Evolutionary conservation across 164 flowering plant genomes (phyloP), one percentile per base, ranked within the genome.

Genomic region (Sextonia rubra): DNA sequence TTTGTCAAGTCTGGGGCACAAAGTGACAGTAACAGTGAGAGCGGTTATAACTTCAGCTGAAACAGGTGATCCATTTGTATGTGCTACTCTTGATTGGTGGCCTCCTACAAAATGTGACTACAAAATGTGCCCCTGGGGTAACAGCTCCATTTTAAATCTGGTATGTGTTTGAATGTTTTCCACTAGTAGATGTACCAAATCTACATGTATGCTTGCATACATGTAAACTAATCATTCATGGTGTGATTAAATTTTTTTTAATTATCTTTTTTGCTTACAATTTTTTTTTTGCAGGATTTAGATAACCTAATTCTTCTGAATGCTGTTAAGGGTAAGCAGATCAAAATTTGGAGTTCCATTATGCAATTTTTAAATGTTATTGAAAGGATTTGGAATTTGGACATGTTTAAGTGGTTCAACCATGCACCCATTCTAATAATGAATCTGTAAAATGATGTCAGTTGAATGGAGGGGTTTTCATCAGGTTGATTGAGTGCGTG

Each of bases 21-120:
- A 75, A 52, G 82, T 81, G 58, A 66, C 70, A 2, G 70, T 87
- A 1, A 66, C 70, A 0, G 82, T 86, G 7, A 18, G 71, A 23
- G 77, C 76, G 8, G 81, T 55, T 4, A 77, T 75, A 1, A 30
- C 84, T 32, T 76, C 84, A 0, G 91, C 85, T 11, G 44, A 12
- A 25, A 88, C 86, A 0, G 92, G 87, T 61, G 86, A 85, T n/a
- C 76, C 79, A 64, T 88, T 84, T 65, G 73, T 88, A 0, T 88
- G 90, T 74, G 90, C 82, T 2, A 87, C 92, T 6, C 23, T 88
- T 8, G 90, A 87, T 66, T 87, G 88, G 88, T 87, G 92, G 90
- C 88, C 92, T 1, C 26, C 65, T 29, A 66, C 32, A 2, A 84
- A 88, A 63, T 88, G 90, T 71, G 71, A 85, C 56, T 81, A 83